Evolutionary conservation across 345 rosid genomes (phyloP), one percentile per base, ranked within the genome.

Genomic region (Hypericum perforatum): DNA sequence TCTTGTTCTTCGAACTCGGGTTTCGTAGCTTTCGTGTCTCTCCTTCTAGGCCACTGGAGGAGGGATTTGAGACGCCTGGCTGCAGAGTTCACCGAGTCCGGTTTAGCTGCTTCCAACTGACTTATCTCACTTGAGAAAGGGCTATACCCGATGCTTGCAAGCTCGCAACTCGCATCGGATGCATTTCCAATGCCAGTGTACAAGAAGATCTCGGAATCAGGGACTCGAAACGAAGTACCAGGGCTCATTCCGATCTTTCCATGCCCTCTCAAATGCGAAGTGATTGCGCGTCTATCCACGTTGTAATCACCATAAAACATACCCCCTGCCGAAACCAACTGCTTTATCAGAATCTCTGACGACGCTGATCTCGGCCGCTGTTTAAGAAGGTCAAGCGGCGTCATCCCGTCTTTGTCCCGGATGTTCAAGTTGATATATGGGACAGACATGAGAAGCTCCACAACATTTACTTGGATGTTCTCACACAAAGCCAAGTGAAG

Each of bases 121-220:
- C 76, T 65, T 42, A 47, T 53, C 45, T 78, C 82, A 41, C 92
- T 78, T 53, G 62, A 56, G 66, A 77, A 76, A 10, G 69, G 43
- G 45, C 75, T 70, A 38, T 65, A 70, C 52, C 64, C 82, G 16
- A 62, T 58, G 16, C 78, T 72, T 29, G 52, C 66, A 4, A 62
- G 60, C 63, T 80, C 74, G 29, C 57, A 54, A 43, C 54, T 64
- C 9, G 53, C 63, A 41, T 69, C 73, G 0, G 63, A 61, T 6
- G 61, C 59, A 53, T 53, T 68, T 52, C 70, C 80, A 9, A 73
- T 61, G 0, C 83, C 90, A 0, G 89, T 63, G 43, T 78, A 83
- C 52, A 87, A 69, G 54, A 85, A 82, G 12, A 92, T 88, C 74
- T 88, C 98, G 5, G 95, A 81, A 65, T 92, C 98, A 5, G 96